Conservation (phyloP, 2,329 filamentous ascomycete genomes). For the Ceratocystis variospora region DNA sequence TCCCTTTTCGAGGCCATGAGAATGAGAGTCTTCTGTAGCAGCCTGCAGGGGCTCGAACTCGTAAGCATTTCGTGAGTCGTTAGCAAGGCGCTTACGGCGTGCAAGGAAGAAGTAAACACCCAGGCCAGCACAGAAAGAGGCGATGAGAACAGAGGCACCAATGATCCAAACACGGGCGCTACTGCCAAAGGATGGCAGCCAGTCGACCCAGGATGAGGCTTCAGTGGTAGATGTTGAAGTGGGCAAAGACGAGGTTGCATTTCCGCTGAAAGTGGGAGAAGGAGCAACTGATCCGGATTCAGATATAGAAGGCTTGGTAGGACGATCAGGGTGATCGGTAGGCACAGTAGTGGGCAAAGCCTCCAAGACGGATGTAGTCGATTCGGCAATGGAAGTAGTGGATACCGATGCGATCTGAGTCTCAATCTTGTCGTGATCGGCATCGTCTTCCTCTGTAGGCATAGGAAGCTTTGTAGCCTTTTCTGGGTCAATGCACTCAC, state of each 20-base stretch:
- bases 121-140: constrained; percentile 67
- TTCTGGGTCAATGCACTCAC: constrained; percentile 63
- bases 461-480: constrained; percentile 66
- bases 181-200: constrained; percentile 81
- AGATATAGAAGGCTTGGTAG: constrained; percentile 33
- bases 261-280: constrained; percentile 37
- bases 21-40: constrained; percentile 49
- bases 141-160: constrained; percentile 69
- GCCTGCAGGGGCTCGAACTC: constrained; percentile 89
- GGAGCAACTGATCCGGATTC: constrained; percentile 27
- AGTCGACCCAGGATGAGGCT: constrained; percentile 59
- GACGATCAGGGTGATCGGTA: constrained; percentile 51
- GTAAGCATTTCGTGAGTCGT: constrained; percentile 66
- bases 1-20: constrained; percentile 34
- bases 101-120: constrained; percentile 72
- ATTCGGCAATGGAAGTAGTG: constrained; percentile 34
- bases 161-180: constrained; percentile 89
- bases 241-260: constrained; percentile 8
- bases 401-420: constrained; percentile 39
- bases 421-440: constrained; percentile 56
- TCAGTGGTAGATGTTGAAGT: constrained; percentile 23
- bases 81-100: constrained; percentile 60
- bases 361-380: constrained; percentile 44
- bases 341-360: constrained; percentile 33
- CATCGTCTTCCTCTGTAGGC: constrained; percentile 70